Base-by-base conservation (phyloP, 1,284 basidiomycete genomes). In the Cryptococcus sp. region DNA sequence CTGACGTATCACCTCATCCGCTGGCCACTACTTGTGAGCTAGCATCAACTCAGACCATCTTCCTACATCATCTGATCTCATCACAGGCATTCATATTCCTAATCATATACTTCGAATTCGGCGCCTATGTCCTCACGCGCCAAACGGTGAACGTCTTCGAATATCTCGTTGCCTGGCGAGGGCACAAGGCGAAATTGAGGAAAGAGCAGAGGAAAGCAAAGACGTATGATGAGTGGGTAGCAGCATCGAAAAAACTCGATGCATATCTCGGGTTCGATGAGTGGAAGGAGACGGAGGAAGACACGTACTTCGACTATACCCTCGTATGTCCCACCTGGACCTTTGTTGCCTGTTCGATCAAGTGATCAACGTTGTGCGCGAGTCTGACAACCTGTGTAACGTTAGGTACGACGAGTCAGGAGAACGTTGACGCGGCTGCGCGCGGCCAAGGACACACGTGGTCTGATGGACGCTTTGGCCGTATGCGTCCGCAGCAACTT, bases 81-180 rank as follows among this genome's bases (percentile, higher is more conserved):
- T 22, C n/a, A 13, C 55, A 94, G 88, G 76, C 83, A 61, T 83
- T 93, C 66, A 89, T 99, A 54, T 92, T 93, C 66, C 55, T 88
- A 5, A 85, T 95, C 77, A 97, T 99, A 65, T 83, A 86, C 35
- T 81, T 85, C 30, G 90, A 98, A 76, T 98, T 99, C 71, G 81
- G 90, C 16, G 79, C 90, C 35, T 93, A 98, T 72, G 85, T 98
- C 43, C 65, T 90, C 25, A 91, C 93, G 49, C 84, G 95, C 41
- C 94, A 98, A 76, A 74, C 94, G 17, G 95, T 97, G 43, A 94
- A 94, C 70, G 83, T 90, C n/a, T 90, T 93, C 70, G 93, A 96
- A 78, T 94, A 88, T 85, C 75, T 93, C 48, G 85, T 89, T 23
- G 90, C 91, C 53, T 97, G 93, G 93, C 81, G 91, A 56, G 94